A percentile compares a stretch with the other conserved stretches of the same genome.
Evolutionary conservation across 805 yeast species (phyloP).

Genomic region (Suhomyces pyralidae): DNA sequence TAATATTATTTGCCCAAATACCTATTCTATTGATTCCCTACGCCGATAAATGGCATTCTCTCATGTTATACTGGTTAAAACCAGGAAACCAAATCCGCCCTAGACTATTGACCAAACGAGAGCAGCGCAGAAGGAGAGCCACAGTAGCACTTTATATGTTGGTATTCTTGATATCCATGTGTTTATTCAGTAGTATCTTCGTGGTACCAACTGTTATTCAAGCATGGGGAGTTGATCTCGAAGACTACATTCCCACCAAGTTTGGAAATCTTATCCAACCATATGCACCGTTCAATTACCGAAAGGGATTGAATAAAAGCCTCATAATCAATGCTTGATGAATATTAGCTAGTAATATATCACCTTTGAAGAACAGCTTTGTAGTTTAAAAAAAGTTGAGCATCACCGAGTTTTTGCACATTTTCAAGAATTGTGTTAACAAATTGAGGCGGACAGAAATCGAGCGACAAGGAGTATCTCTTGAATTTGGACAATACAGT

Average conservation of each 20-base stretch:
- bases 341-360: neutral
- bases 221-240: slow-evolving; percentile 28
- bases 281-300: slow-evolving; percentile 17
- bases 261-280: slow-evolving; percentile 43
- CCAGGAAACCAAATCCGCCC: slow-evolving; percentile 53
- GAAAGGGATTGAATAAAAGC: slow-evolving; percentile 36
- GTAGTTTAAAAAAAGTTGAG: slow-evolving; percentile 3
- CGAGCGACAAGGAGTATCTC: slow-evolving; percentile 34
- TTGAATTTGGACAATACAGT: slow-evolving; percentile 29
- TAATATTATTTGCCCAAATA: slow-evolving; percentile 53
- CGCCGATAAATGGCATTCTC: slow-evolving; percentile 64
- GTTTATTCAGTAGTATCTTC: slow-evolving; percentile 30
- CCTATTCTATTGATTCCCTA: slow-evolving; percentile 64
- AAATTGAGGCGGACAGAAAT: slow-evolving; percentile 23
- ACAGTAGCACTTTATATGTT: slow-evolving; percentile 31
- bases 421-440: neutral
- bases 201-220: slow-evolving; percentile 10
- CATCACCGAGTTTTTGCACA: slow-evolving; percentile 1
- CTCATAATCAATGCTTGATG: slow-evolving; percentile 1
- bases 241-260: slow-evolving; percentile 38
- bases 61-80: slow-evolving; percentile 64
- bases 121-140: slow-evolving; percentile 37
- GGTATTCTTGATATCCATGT: slow-evolving; percentile 29
- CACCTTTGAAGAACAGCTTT: neutral
- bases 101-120: slow-evolving; percentile 42